Conservation (phyloP, 192 early-diverging fungal species). For the Coemansia sp. region DNA sequence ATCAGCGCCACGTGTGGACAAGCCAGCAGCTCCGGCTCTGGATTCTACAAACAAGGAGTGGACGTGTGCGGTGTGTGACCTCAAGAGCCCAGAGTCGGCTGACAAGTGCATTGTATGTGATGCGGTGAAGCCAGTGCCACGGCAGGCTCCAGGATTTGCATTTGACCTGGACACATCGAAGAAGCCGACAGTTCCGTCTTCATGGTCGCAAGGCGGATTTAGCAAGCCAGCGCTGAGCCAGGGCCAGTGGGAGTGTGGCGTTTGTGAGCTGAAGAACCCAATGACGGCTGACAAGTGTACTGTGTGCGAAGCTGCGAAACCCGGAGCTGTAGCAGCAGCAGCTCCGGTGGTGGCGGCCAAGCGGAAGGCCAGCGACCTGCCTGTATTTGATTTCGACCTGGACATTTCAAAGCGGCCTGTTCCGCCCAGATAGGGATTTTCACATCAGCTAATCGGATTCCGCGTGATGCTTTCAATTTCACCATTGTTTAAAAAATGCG, state of each 20-base stretch:
- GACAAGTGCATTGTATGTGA: constrained; percentile 30
- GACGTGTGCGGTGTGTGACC: constrained; percentile 20
- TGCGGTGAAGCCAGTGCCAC: constrained; percentile 13
- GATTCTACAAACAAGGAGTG: constrained; percentile 15
- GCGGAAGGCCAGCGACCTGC: constrained; percentile 26
- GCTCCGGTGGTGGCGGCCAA: constrained; percentile 2
- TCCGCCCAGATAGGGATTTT: neutral
- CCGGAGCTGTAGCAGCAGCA: constrained; percentile 1
- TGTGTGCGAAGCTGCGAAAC: constrained; percentile 27
- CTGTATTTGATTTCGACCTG: constrained; percentile 30
- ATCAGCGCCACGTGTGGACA: neutral
- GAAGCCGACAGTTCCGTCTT: constrained; percentile 15
- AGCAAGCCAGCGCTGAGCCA: neutral
- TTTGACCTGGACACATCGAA: constrained; percentile 35
- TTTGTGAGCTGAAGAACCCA: constrained; percentile 27
- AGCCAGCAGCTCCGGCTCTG: constrained; percentile 9
- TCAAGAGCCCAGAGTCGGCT: constrained; percentile 12
- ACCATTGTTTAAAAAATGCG: neutral
- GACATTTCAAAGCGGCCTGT: constrained; percentile 17
- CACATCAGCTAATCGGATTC: neutral
- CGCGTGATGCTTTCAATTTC: neutral
- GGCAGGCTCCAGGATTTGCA: constrained; percentile 3
- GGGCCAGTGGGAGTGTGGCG: constrained; percentile 25
- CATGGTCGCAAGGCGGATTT: neutral
- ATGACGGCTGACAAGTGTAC: constrained; percentile 18